These are phyloP conservation scores for Limtongozyma cylindracea DNA, from an alignment of 805 yeast genomes.

Conservation along the genomic window DNA sequence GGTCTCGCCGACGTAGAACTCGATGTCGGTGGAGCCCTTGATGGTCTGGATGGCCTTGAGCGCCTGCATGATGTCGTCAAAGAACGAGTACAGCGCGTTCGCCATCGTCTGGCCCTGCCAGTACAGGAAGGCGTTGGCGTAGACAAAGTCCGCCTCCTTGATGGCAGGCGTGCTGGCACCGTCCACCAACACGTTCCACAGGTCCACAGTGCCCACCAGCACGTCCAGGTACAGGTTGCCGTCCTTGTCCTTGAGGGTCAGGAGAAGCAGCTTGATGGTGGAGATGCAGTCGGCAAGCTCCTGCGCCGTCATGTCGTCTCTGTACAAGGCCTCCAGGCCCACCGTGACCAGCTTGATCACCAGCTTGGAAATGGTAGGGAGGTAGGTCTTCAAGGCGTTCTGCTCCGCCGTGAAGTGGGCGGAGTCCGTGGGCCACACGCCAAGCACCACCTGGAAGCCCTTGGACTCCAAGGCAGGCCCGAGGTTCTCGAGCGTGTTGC, in stretches of 20 bases:
- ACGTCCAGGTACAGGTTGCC: slow-evolving; percentile 51
- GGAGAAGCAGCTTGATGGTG: slow-evolving; percentile 32
- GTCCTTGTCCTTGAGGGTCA: slow-evolving; percentile 44
- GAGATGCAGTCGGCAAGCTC: slow-evolving; percentile 45
- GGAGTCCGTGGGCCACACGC: slow-evolving; percentile 88
- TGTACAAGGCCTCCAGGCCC: slow-evolving; percentile 91
- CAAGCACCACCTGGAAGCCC: slow-evolving; percentile 56
- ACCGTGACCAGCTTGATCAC: slow-evolving; percentile 62
- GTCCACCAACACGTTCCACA: slow-evolving; percentile 83
- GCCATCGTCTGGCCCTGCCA: slow-evolving; percentile 89
- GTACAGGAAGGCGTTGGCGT: slow-evolving; percentile 92
- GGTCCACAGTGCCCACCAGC: slow-evolving; percentile 85
- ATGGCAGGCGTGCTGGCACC: slow-evolving; percentile 49
- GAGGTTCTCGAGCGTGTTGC: slow-evolving; percentile 63
- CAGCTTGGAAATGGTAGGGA: slow-evolving; percentile 46
- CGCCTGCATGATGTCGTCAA: slow-evolving; percentile 96
- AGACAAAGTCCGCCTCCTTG: slow-evolving; percentile 59
- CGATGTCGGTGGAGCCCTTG: slow-evolving; percentile 70
- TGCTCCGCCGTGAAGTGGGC: slow-evolving; percentile 55
- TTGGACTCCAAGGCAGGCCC: slow-evolving; percentile 72
- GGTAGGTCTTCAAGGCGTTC: slow-evolving; percentile 37
- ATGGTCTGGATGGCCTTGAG: slow-evolving; percentile 64
- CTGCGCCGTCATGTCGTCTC: slow-evolving; percentile 59
- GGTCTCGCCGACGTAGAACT: slow-evolving; percentile 93
- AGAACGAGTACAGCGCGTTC: slow-evolving; percentile 77